Conservation (phyloP, 805 yeast genomes). For the Pichia thaimueangensis region DNA sequence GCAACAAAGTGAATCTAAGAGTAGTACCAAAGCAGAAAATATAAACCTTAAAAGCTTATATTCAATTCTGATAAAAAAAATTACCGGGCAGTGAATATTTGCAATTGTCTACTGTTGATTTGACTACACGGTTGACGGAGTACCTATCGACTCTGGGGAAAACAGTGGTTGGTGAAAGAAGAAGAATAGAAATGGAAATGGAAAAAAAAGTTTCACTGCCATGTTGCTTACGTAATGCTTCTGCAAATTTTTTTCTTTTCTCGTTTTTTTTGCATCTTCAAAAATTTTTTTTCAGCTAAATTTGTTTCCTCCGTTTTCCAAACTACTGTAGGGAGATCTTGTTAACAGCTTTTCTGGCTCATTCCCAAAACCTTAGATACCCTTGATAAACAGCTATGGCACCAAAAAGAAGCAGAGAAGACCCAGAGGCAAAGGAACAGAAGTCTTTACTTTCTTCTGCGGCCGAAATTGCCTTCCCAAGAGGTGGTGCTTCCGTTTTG, state of each 20-base stretch:
- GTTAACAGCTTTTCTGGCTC: background rate
- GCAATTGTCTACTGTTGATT: too few species aligned
- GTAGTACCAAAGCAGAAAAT: too few species aligned
- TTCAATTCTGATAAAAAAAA: too few species aligned
- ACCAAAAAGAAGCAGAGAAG: slow-evolving; percentile 46
- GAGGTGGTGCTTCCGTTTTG: slow-evolving; percentile 89
- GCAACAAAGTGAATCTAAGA: slow-evolving; percentile 6
- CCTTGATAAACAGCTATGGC: slow-evolving; percentile 6
- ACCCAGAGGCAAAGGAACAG: slow-evolving; percentile 28
- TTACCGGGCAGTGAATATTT: too few species aligned
- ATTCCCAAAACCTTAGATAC: background rate
- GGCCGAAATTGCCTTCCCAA: slow-evolving; percentile 69
- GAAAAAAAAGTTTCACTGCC: too few species aligned
- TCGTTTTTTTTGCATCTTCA: background rate
- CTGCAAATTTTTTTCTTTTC: background rate
- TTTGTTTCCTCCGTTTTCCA: background rate
- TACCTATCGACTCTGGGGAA: too few species aligned
- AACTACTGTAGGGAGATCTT: background rate
- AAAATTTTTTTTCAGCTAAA: background rate
- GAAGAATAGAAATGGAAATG: too few species aligned
- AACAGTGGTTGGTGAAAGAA: too few species aligned
- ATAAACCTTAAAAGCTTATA: too few species aligned
- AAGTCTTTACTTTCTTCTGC: slow-evolving; percentile 24
- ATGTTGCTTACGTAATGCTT: too few species aligned
- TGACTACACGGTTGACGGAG: too few species aligned